A percentile compares a stretch with the other conserved stretches of the same genome.
phyloP scores from a whole-genome alignment of 2,329 filamentous ascomycete species.

The Neopestalotiopsis clavispora region DNA sequence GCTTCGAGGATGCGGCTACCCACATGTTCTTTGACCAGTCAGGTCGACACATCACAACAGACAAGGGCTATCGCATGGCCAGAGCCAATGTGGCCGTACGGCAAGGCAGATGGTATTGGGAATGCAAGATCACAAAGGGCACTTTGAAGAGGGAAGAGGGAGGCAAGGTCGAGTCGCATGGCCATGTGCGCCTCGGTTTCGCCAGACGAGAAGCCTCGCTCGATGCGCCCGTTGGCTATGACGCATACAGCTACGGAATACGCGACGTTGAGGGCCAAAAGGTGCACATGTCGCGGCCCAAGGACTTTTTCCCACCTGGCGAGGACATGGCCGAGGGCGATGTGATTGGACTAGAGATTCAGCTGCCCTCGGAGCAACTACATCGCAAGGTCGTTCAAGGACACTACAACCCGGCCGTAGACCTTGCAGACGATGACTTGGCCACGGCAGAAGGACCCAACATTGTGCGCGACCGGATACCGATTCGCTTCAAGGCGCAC shows the following conservation, averaged over 20 bases:
- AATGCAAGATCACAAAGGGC: slow-evolving; percentile 86
- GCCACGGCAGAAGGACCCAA: slow-evolving; percentile 68
- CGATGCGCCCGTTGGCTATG: slow-evolving; percentile 84
- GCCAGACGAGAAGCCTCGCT: slow-evolving; percentile 80
- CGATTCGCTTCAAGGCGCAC: slow-evolving; percentile 91
- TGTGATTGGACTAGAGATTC: slow-evolving; percentile 88
- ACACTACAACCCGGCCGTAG: slow-evolving; percentile 84
- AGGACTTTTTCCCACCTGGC: slow-evolving; percentile 81
- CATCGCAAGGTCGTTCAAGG: slow-evolving; percentile 90
- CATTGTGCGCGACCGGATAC: slow-evolving; percentile 92
- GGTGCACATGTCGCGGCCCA: slow-evolving; percentile 91
- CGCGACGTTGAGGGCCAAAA: slow-evolving; percentile 90
- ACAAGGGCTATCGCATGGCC: slow-evolving; percentile 91
- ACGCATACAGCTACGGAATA: slow-evolving; percentile 92
- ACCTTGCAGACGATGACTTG: slow-evolving; percentile 64
- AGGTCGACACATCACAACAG: slow-evolving; percentile 80
- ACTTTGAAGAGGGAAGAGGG: slow-evolving; percentile 56
- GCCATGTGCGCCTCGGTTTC: slow-evolving; percentile 85
- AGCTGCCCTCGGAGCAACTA: slow-evolving; percentile 80
- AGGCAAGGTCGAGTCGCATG: slow-evolving; percentile 52
- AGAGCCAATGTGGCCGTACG: slow-evolving; percentile 89
- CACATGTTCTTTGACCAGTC: slow-evolving; percentile 82
- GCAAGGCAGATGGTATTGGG: slow-evolving; percentile 92
- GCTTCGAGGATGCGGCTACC: slow-evolving; percentile 88
- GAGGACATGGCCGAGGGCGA: slow-evolving; percentile 87